Conservation (phyloP, 176 grass and related monocot species). For the Zea mays region Zm-B73-REFERENCE-NAM-5.0 NC_050100.1:153399001-153399500, state of each 20-base stretch:
- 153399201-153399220: slow-evolving; percentile 48
- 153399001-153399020: not conserved
- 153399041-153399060: not conserved
- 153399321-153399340: slow-evolving; percentile 15
- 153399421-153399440: slow-evolving; percentile 64
- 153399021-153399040: not conserved
- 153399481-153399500: not conserved
- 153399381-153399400: slow-evolving; percentile 63
- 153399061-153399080: not conserved
- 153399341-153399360: not conserved
- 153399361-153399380: not conserved
- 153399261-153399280: slow-evolving; percentile 51
- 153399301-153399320: slow-evolving; percentile 48
- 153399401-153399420: slow-evolving; percentile 55
- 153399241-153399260: slow-evolving; percentile 31
- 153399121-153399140: slow-evolving; percentile 76
- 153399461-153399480: slow-evolving; percentile 51
- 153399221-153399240: slow-evolving; percentile 54
- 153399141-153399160: slow-evolving; percentile 54
- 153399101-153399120: slow-evolving; percentile 7
- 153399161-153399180: slow-evolving; percentile 67
- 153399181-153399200: slow-evolving; percentile 67
- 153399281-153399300: slow-evolving; percentile 61
- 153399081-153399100: not conserved
- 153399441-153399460: slow-evolving; percentile 50